Base-by-base conservation (phyloP, 2,329 filamentous ascomycete species). In the Thielaviopsis euricoi region DNA sequence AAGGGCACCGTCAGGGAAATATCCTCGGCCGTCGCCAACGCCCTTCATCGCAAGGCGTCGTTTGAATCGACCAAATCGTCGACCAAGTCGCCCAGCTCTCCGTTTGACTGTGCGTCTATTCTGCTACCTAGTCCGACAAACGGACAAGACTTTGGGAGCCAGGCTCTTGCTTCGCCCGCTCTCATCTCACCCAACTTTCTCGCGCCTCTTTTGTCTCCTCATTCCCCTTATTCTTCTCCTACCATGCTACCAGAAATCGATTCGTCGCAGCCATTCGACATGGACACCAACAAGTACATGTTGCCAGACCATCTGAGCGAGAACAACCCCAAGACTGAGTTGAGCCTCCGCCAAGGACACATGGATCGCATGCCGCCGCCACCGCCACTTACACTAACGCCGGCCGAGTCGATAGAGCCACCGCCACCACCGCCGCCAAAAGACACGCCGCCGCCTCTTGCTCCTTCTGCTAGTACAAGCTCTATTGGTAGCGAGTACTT, bases 201-300 rank as follows among this genome's bases (percentile, higher is more conserved):
- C 7, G 67, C 43, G 62, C 66, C 62, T 61, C 64, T 62, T 63
- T 65, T 62, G 67, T 69, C 61, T 64, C 65, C 57, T 60, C 64
- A 46, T 62, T 64, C 33, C 60, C 62, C 56, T 53, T 59, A 60
- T 60, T 59, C 60, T 60, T 65, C 50, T 17, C 57, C 59, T 66
- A 72, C 61, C 64, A 70, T 63, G 53, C 69, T 80, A 53, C 77
- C 77, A 46, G 75, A 79, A 71, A 83, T 76, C 68, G 72, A 67
- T 64, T 70, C 71, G 40, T 65, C 71, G 17, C 71, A 75, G 56
- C 74, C 75, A 59, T 65, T 81, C 68, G 77, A 78, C 63, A 82
- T 85, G 77, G 85, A 89, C 70, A 83, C 80, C 58, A 78, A 85
- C 66, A 88, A 89, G 69, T 89, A 87, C 67, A 79, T 82, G 51